These are phyloP conservation scores for Chlorella variabilis DNA, from an alignment of 163 green algal species.

Conservation along the genomic window DNA sequence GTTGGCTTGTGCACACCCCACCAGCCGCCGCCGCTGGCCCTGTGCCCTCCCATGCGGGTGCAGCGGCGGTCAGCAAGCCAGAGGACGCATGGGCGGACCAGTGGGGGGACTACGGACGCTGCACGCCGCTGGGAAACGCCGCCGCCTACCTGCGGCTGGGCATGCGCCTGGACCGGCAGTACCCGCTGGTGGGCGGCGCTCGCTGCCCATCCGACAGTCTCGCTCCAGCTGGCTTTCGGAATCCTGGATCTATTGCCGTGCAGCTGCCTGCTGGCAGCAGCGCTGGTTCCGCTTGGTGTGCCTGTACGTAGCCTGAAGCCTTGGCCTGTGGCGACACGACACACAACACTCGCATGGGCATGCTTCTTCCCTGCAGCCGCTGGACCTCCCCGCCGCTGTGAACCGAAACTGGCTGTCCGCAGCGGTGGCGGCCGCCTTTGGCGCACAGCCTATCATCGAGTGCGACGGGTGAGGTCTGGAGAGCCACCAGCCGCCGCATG, in stretches of 20 bases:
- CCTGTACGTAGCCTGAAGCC: no score
- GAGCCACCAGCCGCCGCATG: no score
- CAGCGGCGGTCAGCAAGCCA: no score
- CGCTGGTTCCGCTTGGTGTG: no score
- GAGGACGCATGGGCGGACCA: not conserved
- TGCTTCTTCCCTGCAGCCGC: not conserved
- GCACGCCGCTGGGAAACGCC: not conserved
- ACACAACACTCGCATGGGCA: no score
- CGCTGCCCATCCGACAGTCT: no score
- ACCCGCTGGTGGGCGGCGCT: conserved; percentile 13
- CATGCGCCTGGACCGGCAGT: conserved; percentile 5
- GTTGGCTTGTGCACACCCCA: no score
- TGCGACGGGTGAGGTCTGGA: not conserved
- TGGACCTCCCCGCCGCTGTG: not conserved
- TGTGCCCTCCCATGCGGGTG: no score
- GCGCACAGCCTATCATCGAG: not conserved
- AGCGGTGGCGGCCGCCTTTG: not conserved
- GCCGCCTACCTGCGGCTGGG: not conserved
- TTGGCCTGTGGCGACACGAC: no score
- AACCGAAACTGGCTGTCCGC: not conserved
- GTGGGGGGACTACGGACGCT: not conserved
- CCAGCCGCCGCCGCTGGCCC: not conserved
- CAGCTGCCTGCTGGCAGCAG: no score
- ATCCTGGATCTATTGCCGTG: not conserved
- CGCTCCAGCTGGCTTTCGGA: not conserved